phyloP scores from a whole-genome alignment of 768 basidiomycete genomes.

The Termitomyces sp. region DNA sequence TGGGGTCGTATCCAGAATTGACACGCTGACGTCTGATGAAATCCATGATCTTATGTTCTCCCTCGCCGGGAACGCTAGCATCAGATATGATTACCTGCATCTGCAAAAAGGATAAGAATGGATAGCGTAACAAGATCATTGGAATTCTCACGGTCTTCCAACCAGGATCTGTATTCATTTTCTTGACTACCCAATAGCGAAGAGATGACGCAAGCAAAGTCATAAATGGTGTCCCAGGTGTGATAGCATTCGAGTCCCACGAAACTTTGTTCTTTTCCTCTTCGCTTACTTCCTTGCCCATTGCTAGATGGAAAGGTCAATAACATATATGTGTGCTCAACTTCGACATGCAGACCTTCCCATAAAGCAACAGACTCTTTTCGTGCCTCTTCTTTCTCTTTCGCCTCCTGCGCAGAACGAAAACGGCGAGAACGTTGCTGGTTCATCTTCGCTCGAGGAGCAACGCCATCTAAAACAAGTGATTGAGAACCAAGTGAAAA shows the following conservation, averaged over 20 bases:
- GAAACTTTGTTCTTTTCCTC: slow-evolving; percentile 80
- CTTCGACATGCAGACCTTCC: slow-evolving; percentile 56
- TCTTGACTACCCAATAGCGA: slow-evolving; percentile 94
- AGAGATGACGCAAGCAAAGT: slow-evolving; percentile 81
- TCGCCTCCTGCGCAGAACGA: slow-evolving; percentile 90
- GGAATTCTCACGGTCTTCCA: slow-evolving; percentile 79
- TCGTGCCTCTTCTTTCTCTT: slow-evolving; percentile 87
- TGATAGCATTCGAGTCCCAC: slow-evolving; percentile 99
- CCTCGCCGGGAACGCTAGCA: slow-evolving; percentile 95
- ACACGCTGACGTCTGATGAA: slow-evolving; percentile 88
- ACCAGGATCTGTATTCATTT: slow-evolving; percentile 92
- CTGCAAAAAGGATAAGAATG: slow-evolving; percentile 34
- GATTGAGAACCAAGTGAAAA: background rate
- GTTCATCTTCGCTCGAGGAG: slow-evolving; percentile 99
- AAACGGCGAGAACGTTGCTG: slow-evolving; percentile 98
- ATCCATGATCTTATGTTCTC: slow-evolving; percentile 99
- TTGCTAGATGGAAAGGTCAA: slow-evolving; percentile 47
- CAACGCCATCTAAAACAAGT: slow-evolving; percentile 75
- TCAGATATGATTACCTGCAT: slow-evolving; percentile 97
- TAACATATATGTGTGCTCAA: background rate
- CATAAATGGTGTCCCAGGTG: slow-evolving; percentile 99
- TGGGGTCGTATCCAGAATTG: slow-evolving; percentile 89
- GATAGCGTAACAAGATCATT: slow-evolving; percentile 21
- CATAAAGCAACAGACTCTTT: slow-evolving; percentile 80
- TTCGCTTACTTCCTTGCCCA: slow-evolving; percentile 85